Evolutionary conservation across 768 basidiomycete species (phyloP), one percentile per base, ranked within the genome.

Genomic region (Podaxis pistillaris): DNA sequence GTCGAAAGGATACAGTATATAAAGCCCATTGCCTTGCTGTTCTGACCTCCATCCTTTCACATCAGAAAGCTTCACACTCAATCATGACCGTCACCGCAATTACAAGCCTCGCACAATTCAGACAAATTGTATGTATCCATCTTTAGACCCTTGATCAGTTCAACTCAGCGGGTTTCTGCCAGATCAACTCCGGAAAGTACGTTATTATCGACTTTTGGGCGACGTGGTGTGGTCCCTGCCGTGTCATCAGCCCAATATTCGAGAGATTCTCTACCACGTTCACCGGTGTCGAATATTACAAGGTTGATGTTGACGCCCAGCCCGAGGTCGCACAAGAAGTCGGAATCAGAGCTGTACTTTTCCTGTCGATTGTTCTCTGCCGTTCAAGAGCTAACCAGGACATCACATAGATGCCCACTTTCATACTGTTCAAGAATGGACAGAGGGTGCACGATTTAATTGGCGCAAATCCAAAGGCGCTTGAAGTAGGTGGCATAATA

Each of bases 211-310:
- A 91, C 74, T 90, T 91, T 75, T 89, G 86, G 86, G 90, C 90
- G 46, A 81, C 83, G 1, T 90, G 90, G 89, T 90, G 86, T 73
- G 87, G 87, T 17, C 88, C 89, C 12, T 90, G 89, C 83, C 79
- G 74, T 60, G 65, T 78, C 44, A 89, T 91, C 74, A 82, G 83
- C n/a, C 89, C 89, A 57, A 68, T 87, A 46, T 86, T 90, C 66
- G 86, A 88, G 71, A 76, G 80, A 65, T 69, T 87, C n/a, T 78
- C 85, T 2, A 66, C 74, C 0, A 7, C 7, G 28, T 26, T 24
- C 47, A 11, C 47, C 6, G 30, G 70, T 67, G 69, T 89, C 59
- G 78, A 79, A 15, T 88, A 90, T 72, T 90, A 87, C 80, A 90
- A 89, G 70, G 86, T 92, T 60, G 85, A 94, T 65, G 83, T 91